These are phyloP conservation scores for Teratosphaeria gauchensis DNA, from an alignment of 2,329 filamentous ascomycete species.

Conservation along the genomic window DNA sequence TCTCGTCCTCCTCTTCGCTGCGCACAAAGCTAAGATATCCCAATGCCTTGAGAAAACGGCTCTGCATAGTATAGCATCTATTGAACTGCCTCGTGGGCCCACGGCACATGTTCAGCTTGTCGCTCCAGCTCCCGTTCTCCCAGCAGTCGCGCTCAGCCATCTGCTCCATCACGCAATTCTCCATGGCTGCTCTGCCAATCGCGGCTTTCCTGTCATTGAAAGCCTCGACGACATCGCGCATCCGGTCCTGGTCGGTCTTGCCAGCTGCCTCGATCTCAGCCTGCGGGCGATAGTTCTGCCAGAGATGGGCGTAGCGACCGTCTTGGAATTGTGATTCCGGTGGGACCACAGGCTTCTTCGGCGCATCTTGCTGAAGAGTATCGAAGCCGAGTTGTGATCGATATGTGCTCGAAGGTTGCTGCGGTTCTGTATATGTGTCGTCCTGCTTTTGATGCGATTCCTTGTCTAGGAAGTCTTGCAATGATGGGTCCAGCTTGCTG, in stretches of 20 bases:
- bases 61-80: conserved; percentile 81
- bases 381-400: conserved; percentile 22
- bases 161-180: conserved; percentile 89
- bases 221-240: conserved; percentile 68
- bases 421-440: conserved; percentile 14
- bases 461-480: conserved; percentile 75
- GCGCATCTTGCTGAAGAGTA: not conserved
- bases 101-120: conserved; percentile 70
- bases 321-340: conserved; percentile 55
- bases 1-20: conserved; percentile 62
- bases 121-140: conserved; percentile 56
- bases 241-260: conserved; percentile 69
- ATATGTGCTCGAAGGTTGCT: conserved; percentile 19
- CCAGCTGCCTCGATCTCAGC: conserved; percentile 57
- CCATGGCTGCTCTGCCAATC: conserved; percentile 72
- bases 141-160: conserved; percentile 76
- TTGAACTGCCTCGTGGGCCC: conserved; percentile 69
- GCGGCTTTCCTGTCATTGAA: conserved; percentile 73
- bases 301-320: conserved; percentile 73
- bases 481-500: conserved; percentile 67
- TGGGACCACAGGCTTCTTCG: conserved; percentile 31
- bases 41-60: conserved; percentile 80
- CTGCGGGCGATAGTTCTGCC: conserved; percentile 80
- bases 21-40: conserved; percentile 69
- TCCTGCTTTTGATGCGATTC: conserved; percentile 67